Evolutionary conservation across 2,329 filamentous ascomycete species (phyloP).

Genomic region (Pseudogymnoascus sp.): DNA sequence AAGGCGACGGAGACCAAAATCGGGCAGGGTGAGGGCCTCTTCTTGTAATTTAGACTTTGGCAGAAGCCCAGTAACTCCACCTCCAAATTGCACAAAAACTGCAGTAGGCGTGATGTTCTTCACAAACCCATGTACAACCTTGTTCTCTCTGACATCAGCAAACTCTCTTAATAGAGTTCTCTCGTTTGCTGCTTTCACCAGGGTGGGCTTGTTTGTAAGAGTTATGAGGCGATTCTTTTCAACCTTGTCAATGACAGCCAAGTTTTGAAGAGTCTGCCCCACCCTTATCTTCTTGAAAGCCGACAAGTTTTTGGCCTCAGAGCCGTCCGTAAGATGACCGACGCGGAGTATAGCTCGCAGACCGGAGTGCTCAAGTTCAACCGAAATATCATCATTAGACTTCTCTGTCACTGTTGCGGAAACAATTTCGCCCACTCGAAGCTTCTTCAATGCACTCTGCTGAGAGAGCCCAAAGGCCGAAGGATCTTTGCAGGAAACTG

Average conservation of each 20-base stretch:
- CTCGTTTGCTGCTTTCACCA: slow-evolving; percentile 67
- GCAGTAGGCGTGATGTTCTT: slow-evolving; percentile 75
- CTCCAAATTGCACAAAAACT: slow-evolving; percentile 82
- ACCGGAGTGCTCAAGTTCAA: slow-evolving; percentile 67
- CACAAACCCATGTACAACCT: slow-evolving; percentile 69
- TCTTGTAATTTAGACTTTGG: slow-evolving; percentile 69
- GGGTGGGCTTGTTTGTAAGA: slow-evolving; percentile 73
- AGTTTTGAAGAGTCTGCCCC: slow-evolving; percentile 70
- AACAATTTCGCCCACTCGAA: slow-evolving; percentile 68
- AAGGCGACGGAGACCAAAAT: slow-evolving; percentile 71
- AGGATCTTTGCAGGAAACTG: slow-evolving; percentile 90
- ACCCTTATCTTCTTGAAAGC: slow-evolving; percentile 74
- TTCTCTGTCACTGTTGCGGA: slow-evolving; percentile 76
- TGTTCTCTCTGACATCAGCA: slow-evolving; percentile 62
- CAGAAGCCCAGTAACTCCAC: slow-evolving; percentile 67
- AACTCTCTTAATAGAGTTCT: slow-evolving; percentile 65
- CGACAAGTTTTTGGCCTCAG: slow-evolving; percentile 66
- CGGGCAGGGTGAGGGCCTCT: slow-evolving; percentile 58
- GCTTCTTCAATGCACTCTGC: slow-evolving; percentile 65
- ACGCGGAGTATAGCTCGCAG: slow-evolving; percentile 71
- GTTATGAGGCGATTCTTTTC: slow-evolving; percentile 67
- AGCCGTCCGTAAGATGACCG: slow-evolving; percentile 79
- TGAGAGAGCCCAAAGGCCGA: slow-evolving; percentile 66
- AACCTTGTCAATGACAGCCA: slow-evolving; percentile 84
- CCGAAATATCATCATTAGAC: slow-evolving; percentile 63